phyloP scores from a whole-genome alignment of 2,329 filamentous ascomycete genomes.

The Didymella sp. region DNA sequence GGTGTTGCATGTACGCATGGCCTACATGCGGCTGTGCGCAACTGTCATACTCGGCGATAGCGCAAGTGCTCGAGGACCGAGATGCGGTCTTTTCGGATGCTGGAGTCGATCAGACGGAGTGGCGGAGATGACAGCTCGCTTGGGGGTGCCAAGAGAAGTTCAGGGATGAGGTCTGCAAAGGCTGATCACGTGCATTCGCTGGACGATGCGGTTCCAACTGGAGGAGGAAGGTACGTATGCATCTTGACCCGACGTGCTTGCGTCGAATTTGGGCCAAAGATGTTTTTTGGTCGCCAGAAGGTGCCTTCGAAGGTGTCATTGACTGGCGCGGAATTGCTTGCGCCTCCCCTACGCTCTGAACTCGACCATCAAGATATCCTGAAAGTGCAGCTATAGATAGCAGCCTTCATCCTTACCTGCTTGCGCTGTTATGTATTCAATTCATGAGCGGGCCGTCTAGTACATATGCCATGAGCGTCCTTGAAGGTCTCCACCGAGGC shows the following conservation, averaged over 20 bases:
- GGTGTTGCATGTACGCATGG: conserved; percentile 2
- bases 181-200: neutral
- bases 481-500: neutral
- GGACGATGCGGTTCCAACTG: neutral
- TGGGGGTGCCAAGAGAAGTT: neutral
- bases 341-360: neutral
- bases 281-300: neutral
- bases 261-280: neutral
- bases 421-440: neutral
- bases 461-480: too few relatives aligned
- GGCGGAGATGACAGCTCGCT: neutral
- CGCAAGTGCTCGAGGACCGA: neutral
- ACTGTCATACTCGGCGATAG: neutral
- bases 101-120: neutral
- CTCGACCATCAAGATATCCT: neutral
- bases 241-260: neutral
- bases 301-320: neutral
- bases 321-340: neutral
- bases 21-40: neutral
- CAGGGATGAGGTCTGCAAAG: neutral
- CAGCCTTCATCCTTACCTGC: neutral
- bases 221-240: neutral
- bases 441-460: neutral
- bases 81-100: neutral
- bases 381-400: neutral